Base-by-base conservation (phyloP, 352 stramenopile species). In the Globisporangium carolinianum region DNA sequence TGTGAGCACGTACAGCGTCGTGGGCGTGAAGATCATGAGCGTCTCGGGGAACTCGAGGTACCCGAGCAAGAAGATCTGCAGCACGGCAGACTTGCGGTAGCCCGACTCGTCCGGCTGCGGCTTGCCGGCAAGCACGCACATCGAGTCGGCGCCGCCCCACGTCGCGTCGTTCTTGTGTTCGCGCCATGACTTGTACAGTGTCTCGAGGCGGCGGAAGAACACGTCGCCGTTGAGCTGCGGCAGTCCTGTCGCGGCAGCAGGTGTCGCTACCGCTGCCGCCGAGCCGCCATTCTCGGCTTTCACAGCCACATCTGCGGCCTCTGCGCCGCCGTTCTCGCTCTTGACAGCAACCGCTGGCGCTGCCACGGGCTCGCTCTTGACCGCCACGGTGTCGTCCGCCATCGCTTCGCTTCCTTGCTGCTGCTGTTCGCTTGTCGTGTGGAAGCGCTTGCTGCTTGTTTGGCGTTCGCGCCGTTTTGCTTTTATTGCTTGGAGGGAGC, bases 21-120 rank as follows among this genome's bases (percentile, higher is more conserved):
- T 65, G 35, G 83, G 77, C 43, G 86, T 94, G 61, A 97, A 96
- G 45, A 97, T 63, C 76, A 97, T 95, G 42, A 97, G 72, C 35
- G 89, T 97, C 69, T 97, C 89, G 2, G 90, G 81, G 72, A 97
- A 97, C 75, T 97, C 90, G 43, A 95, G 69, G 63, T 91, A 96
- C 7, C 86, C 87, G 17, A 97, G 75, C 47, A 97, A 61, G 59
- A 94, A 97, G 64, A 96, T 89, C 75, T 97, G 89, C 48, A 96
- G 57, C 61, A 92, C 81, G 12, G 82, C 76, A 42, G 87, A 96
- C 73, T 96, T 96, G 63, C 84, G 85, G 63, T 97, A 96, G 24
- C 83, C 84, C 7, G 83, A 92, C 55, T 93, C 83, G 53, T 97
- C 85, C 50, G 79, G 72, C 54, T 95, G 83, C 50, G 83, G 76